Evolutionary conservation across 106 monocot species (phyloP).

Genomic region (Alisma plantagoaquatica): DNA sequence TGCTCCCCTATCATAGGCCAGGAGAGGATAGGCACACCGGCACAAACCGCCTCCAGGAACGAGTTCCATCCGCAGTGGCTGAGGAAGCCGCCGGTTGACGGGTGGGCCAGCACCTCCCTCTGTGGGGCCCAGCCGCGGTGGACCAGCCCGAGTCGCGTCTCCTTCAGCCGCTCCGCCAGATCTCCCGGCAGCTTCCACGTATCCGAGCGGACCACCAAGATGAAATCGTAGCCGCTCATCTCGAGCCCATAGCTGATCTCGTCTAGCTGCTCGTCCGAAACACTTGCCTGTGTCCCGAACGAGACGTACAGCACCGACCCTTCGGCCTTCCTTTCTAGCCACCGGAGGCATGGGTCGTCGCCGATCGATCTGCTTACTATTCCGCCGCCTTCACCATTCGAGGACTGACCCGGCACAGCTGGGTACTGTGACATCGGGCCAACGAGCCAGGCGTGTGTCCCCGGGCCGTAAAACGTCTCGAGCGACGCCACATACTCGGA

Average conservation of each 20-base stretch:
- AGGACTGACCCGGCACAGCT: too few relatives aligned
- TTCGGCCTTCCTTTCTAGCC: neutral
- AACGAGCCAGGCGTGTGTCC: slow-evolving; percentile 25
- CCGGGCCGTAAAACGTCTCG: slow-evolving; percentile 17
- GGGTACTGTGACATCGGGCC: slow-evolving; percentile 31
- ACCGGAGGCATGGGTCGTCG: neutral
- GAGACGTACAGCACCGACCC: slow-evolving; percentile 11
- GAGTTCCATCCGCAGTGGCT: slow-evolving; percentile 20
- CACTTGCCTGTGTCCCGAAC: slow-evolving; percentile 11
- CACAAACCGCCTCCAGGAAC: neutral
- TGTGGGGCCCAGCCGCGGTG: neutral
- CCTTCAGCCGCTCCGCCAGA: too few relatives aligned
- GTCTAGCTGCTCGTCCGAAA: slow-evolving; percentile 7
- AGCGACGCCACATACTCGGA: slow-evolving; percentile 20
- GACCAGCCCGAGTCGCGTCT: too few relatives aligned
- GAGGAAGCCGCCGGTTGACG: slow-evolving; percentile 7
- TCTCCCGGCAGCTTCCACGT: too few relatives aligned
- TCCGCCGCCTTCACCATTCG: too few relatives aligned
- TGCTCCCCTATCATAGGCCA: slow-evolving; percentile 1
- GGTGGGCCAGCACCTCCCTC: neutral
- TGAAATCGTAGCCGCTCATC: slow-evolving; percentile 2
- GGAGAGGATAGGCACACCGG: neutral
- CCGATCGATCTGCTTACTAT: too few relatives aligned
- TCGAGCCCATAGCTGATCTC: slow-evolving; percentile 4
- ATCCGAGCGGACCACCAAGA: slow-evolving; percentile 1